Base-by-base conservation (phyloP, 2,329 filamentous ascomycete species). In the Calonectria pauciramosa region DNA sequence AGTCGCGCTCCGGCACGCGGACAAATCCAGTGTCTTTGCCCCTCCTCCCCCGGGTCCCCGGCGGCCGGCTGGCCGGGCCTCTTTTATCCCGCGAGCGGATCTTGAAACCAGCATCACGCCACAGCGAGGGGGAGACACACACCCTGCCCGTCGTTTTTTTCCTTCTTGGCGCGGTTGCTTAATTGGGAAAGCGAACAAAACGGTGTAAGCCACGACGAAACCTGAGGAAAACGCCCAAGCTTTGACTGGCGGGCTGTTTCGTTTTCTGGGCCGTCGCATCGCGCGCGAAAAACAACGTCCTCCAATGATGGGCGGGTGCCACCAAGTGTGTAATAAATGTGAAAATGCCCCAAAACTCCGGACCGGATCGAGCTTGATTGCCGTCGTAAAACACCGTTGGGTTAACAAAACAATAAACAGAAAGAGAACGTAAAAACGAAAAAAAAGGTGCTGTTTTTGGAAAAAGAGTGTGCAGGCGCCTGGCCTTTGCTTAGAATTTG, bases 401-500 rank as follows among this genome's bases (percentile, higher is more conserved):
- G 2, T 41, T 38, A 23, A 14, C 34, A n/a, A 4, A 38, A 64
- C 6, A 52, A 30, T 30, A 51, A n/a, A 70, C 23, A 18, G 6
- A 51, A n/a, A n/a, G n/a, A n/a, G n/a, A n/a, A n/a, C n/a, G n/a
- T n/a, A n/a, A n/a, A n/a, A n/a, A n/a, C n/a, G 18, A 63, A 52
- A 67, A 16, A 28, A 51, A 6, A 34, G 23, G 49, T 68, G 26
- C 23, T 32, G n/a, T 60, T 16, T 38, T 47, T 52, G 16, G 38
- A 14, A 52, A 20, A 51, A 30, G 36, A 69, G 34, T 32, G 49
- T 11, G n/a, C n/a, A 36, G 30, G 49, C 36, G 4, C 64, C 30
- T 32, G n/a, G 72, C n/a, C 23, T 59, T 41, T 41, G 34, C 38
- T 41, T 63, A 63, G 23, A 63, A 78, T 20, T 66, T 73, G 71